A percentile compares a stretch with the other conserved stretches of the same genome.
These are phyloP conservation scores for Bryopsis sp. DNA, from an alignment of 139 green algal genomes.

Conservation along the genomic window DNA sequence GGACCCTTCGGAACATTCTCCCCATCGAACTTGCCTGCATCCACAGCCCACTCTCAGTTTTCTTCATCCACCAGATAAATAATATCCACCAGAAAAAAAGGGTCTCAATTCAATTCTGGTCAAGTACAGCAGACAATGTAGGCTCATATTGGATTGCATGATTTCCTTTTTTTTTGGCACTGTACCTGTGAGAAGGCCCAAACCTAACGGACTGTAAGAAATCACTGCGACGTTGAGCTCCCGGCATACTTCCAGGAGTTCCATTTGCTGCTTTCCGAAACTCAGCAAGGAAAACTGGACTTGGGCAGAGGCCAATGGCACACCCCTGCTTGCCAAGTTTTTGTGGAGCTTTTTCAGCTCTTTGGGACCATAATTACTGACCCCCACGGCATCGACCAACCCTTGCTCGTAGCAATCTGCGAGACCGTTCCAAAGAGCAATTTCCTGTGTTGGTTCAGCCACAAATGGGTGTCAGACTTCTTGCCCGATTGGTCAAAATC, in stretches of 20 bases:
- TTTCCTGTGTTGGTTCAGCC: slow-evolving; percentile 36
- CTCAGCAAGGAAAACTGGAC: slow-evolving; percentile 87
- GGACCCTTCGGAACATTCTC: slow-evolving; percentile 52
- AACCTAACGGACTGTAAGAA: slow-evolving; percentile 79
- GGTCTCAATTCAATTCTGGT: too few relatives aligned
- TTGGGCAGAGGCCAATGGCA: slow-evolving; percentile 79
- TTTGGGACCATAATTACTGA: slow-evolving; percentile 51
- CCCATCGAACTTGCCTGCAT: slow-evolving; percentile 68
- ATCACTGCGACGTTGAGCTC: slow-evolving; percentile 87
- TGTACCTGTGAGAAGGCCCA: slow-evolving; percentile 70
- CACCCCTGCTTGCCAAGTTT: slow-evolving; percentile 53
- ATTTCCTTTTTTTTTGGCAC: too few relatives aligned
- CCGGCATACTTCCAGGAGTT: slow-evolving; percentile 54
- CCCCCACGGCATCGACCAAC: slow-evolving; percentile 57
- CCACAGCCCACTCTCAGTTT: slow-evolving; percentile 42
- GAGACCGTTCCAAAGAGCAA: slow-evolving; percentile 63
- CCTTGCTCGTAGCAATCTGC: slow-evolving; percentile 62
- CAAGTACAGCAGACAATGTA: too few relatives aligned
- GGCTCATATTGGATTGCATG: too few relatives aligned
- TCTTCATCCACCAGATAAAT: too few relatives aligned
- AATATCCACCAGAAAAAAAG: too few relatives aligned
- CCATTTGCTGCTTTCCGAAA: slow-evolving; percentile 44
- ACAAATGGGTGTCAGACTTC: background rate
- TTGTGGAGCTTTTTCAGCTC: slow-evolving; percentile 57
- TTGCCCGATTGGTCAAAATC: too few relatives aligned